Evolutionary conservation across 371 early-diverging fungal species (phyloP).

Genomic region (Circinella minor): DNA sequence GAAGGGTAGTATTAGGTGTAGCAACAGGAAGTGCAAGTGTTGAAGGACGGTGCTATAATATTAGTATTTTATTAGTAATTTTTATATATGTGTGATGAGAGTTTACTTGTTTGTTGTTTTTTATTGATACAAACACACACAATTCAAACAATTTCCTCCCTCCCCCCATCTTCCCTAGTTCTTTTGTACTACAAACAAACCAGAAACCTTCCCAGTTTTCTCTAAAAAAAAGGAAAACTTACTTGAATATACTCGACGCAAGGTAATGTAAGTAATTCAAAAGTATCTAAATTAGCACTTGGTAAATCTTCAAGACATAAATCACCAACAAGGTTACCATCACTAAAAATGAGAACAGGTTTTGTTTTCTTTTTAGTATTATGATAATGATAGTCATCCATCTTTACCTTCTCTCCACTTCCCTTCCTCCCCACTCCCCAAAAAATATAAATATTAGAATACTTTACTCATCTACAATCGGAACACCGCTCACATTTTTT

Average conservation of each 20-base stretch:
- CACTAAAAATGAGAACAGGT: conserved; percentile 8
- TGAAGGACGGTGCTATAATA: neutral
- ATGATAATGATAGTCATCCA: no score
- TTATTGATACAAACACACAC: no score
- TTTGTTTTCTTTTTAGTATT: no score
- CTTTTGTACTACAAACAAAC: neutral
- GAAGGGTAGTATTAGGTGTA: conserved; percentile 34
- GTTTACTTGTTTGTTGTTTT: neutral
- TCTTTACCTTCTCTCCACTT: conserved; percentile 1
- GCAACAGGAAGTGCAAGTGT: conserved; percentile 28
- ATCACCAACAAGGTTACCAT: conserved; percentile 43
- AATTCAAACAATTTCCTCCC: no score
- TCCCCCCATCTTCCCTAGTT: neutral
- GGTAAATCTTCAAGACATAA: conserved; percentile 58
- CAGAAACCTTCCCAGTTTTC: neutral
- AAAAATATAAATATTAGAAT: neutral
- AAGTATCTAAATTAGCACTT: conserved; percentile 43
- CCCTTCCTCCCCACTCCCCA: neutral
- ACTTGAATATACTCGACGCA: conserved; percentile 57
- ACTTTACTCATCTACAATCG: conserved; percentile 48
- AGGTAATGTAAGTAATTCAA: conserved; percentile 41
- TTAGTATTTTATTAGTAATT: neutral
- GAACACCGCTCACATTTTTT: conserved; percentile 48
- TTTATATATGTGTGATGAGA: neutral
- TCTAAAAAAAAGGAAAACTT: conserved; percentile 1